A percentile compares a stretch with the other conserved stretches of the same genome.
Evolutionary conservation across 352 stramenopile genomes (phyloP).

Genomic region (Globisporangium parvum): DNA sequence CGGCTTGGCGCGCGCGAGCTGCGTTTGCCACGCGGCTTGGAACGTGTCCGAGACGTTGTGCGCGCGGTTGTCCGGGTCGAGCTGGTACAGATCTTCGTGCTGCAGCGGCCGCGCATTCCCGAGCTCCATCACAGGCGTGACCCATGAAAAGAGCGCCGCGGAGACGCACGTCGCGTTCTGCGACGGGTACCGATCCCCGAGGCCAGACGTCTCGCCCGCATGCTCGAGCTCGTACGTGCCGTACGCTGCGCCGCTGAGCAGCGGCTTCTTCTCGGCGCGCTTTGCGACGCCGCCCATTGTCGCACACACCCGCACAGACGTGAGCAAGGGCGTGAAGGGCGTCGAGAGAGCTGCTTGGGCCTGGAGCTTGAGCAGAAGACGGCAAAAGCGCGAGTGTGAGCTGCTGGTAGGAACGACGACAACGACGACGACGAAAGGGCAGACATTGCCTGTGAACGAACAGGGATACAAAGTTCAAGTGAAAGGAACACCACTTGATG

Average conservation of each 20-base stretch:
- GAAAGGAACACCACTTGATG: too few relatives aligned
- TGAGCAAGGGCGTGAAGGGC: too few relatives aligned
- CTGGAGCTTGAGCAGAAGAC: too few relatives aligned
- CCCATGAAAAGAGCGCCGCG: slow-evolving; percentile 82
- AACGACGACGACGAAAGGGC: too few relatives aligned
- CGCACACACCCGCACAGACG: too few relatives aligned
- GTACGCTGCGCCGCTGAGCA: slow-evolving; percentile 15
- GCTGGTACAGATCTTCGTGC: slow-evolving; percentile 77
- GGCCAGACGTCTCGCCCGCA: slow-evolving; percentile 6
- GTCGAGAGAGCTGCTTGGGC: too few relatives aligned
- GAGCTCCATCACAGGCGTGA: slow-evolving; percentile 82
- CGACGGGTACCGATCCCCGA: slow-evolving; percentile 60
- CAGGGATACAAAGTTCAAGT: too few relatives aligned
- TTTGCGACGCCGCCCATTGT: background rate
- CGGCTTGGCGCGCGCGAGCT: slow-evolving; percentile 27
- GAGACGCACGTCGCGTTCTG: slow-evolving; percentile 46
- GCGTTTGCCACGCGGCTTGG: slow-evolving; percentile 31
- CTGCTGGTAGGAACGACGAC: too few relatives aligned
- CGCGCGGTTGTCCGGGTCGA: slow-evolving; percentile 71
- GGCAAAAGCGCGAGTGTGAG: too few relatives aligned
- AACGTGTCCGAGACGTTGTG: slow-evolving; percentile 40
- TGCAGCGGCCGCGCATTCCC: slow-evolving; percentile 76
- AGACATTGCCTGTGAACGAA: too few relatives aligned
- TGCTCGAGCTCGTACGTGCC: background rate
- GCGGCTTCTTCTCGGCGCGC: slow-evolving; percentile 23